Conservation (phyloP, 2,329 filamentous ascomycete species). For the Cyphellophora europaea region DNA sequence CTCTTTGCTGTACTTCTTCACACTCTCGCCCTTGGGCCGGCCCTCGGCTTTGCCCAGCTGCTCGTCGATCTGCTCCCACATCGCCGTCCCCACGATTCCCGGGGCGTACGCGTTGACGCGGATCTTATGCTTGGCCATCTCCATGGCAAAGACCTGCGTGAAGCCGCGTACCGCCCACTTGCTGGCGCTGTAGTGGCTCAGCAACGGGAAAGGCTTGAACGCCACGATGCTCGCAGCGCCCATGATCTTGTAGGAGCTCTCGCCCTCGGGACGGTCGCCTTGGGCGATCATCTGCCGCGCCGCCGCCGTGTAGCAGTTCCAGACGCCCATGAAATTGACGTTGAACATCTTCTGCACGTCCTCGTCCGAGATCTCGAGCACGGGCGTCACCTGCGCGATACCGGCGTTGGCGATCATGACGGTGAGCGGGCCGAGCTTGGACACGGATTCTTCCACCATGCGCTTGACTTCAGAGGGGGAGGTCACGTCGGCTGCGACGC, state of each 20-base stretch:
- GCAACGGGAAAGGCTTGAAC: conserved; percentile 49
- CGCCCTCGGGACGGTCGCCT: conserved; percentile 31
- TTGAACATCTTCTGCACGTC: conserved; percentile 51
- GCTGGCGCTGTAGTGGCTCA: conserved; percentile 54
- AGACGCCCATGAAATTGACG: conserved; percentile 55
- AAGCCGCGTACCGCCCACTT: conserved; percentile 61
- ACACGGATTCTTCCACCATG: conserved; percentile 43
- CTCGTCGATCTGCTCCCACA: conserved; percentile 62
- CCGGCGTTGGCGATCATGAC: conserved; percentile 53
- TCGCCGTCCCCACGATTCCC: conserved; percentile 56
- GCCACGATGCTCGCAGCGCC: conserved; percentile 35
- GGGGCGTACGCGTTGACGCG: conserved; percentile 60
- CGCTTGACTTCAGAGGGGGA: conserved; percentile 40
- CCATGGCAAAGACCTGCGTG: conserved; percentile 58
- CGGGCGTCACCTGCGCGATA: conserved; percentile 46
- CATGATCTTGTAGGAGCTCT: conserved; percentile 38
- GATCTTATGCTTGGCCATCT: conserved; percentile 54
- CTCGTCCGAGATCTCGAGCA: conserved; percentile 47
- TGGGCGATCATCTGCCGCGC: conserved; percentile 57
- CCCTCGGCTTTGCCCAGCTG: conserved; percentile 45
- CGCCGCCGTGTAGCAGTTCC: conserved; percentile 54
- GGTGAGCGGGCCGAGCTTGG: conserved; percentile 40
- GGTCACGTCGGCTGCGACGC: conserved; percentile 52
- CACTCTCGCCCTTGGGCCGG: conserved; percentile 42
- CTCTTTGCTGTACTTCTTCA: conserved; percentile 45